Conservation (phyloP, 2,329 filamentous ascomycete species). For the Trichoderma pleuroti region DNA sequence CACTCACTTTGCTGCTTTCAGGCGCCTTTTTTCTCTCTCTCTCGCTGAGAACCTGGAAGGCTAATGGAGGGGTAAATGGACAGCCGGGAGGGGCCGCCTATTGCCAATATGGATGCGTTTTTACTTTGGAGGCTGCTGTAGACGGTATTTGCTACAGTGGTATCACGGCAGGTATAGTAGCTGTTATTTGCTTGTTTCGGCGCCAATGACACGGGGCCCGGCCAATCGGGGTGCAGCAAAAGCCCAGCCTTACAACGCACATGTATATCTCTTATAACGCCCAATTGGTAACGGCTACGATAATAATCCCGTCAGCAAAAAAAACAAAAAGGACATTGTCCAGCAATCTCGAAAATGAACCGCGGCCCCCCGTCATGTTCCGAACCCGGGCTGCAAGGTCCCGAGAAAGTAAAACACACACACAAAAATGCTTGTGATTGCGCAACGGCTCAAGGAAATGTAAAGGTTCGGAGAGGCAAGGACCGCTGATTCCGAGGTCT, state of each 20-base stretch:
- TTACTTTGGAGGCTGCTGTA: not conserved
- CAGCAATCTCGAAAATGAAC: not conserved
- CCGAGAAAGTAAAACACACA: not conserved
- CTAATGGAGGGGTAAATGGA: not conserved
- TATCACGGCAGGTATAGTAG: not conserved
- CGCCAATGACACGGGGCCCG: not conserved
- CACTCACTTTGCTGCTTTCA: not conserved
- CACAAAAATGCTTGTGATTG: slow-evolving; percentile 8
- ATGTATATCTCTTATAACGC: not conserved
- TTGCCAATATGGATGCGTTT: not conserved
- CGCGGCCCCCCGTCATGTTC: slow-evolving; percentile 14
- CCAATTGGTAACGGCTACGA: not conserved
- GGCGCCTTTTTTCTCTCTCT: not conserved
- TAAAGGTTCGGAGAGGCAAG: not conserved
- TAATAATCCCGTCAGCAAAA: not conserved
- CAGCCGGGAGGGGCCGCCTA: not conserved
- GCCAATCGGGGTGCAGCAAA: not conserved
- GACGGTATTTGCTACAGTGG: not conserved
- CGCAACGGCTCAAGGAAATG: not conserved
- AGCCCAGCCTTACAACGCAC: not conserved
- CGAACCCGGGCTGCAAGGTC: not conserved
- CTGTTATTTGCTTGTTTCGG: not conserved
- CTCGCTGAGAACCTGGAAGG: not conserved
- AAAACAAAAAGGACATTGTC: not conserved
- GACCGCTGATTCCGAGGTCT: slow-evolving; percentile 18